Base-by-base conservation (phyloP, 768 basidiomycete genomes). In the Suillus ampliporus region DNA sequence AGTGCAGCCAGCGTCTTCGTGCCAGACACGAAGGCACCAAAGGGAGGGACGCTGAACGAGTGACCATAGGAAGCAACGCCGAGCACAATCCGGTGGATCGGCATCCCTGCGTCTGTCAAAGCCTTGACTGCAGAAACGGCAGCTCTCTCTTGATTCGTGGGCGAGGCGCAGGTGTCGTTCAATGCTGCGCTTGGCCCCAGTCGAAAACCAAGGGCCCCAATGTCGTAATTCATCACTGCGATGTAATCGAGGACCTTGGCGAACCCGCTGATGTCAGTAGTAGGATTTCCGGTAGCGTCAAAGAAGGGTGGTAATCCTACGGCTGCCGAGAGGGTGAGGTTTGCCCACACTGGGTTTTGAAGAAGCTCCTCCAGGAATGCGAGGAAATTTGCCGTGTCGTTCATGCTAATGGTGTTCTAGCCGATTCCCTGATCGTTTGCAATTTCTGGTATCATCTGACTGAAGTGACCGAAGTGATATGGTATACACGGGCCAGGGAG, bases 31-130 rank as follows among this genome's bases (percentile, higher is more conserved):
- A 83, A 68, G 1, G 85, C 85, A 43, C 76, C 69, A 10, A 63
- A 66, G 4, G 71, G 52, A 4, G 80, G 69, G 44, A 84, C 80
- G 10, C 56, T 64, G 79, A 81, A 95, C 10, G 92, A 87, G 73
- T 92, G 92, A 0, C 94, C 94, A 76, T 94, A 96, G 5, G 89
- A 76, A 10, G 94, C 85, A 3, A 96, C 86, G 56, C 92, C 94
- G 9, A 97, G 84, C 15, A 94, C 85, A 63, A 96, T 90, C 77
- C 89, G 73, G 61, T 65, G 2, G n/a, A 76, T 71, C 1, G 94
- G 91, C 69, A 97, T 89, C 5, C 92, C 91, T 46, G 94, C 94
- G 1, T 73, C 68, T 1, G 78, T 84, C 96, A 95, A 97, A 1
- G 84, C 83, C 7, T 79, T 72, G 56, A 97, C 83, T 13, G 90